Conservation (phyloP, 495 filamentous ascomycete genomes). For the Patellaria atrata region DNA sequence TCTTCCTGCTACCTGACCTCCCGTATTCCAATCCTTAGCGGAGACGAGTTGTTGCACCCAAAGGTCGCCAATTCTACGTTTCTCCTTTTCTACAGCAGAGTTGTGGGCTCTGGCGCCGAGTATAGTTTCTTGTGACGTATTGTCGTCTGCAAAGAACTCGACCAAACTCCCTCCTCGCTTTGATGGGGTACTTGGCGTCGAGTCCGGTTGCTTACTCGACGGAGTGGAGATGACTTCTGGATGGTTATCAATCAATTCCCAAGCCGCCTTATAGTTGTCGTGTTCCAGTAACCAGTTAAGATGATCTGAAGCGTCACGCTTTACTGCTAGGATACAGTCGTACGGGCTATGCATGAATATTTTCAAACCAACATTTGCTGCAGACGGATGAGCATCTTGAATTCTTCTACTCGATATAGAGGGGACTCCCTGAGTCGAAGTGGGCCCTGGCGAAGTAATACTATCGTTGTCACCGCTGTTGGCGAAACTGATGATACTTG, state of each 20-base stretch:
- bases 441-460: slow-evolving; percentile 1
- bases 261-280: slow-evolving; percentile 66
- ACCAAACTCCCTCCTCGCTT: slow-evolving; percentile 42
- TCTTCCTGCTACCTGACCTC: slow-evolving; percentile 63
- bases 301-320: slow-evolving; percentile 71
- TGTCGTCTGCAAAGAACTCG: slow-evolving; percentile 68
- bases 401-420: slow-evolving; percentile 10
- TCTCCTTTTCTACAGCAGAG: slow-evolving; percentile 71
- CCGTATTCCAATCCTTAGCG: slow-evolving; percentile 55
- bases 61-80: slow-evolving; percentile 76
- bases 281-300: slow-evolving; percentile 70
- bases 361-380: slow-evolving; percentile 56
- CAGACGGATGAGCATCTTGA: slow-evolving; percentile 22
- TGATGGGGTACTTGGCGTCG: slow-evolving; percentile 35
- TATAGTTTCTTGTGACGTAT: slow-evolving; percentile 43
- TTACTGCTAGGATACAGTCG: slow-evolving; percentile 78
- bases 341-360: slow-evolving; percentile 95
- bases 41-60: slow-evolving; percentile 79
- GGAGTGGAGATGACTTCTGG: slow-evolving; percentile 50
- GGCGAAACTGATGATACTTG: slow-evolving; percentile 52
- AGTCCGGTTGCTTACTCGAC: slow-evolving; percentile 21
- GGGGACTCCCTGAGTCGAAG: background rate
- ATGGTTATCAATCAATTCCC: slow-evolving; percentile 74
- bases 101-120: slow-evolving; percentile 32
- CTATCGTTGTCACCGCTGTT: slow-evolving; percentile 30